Evolutionary conservation across 305 asterid species (phyloP), one percentile per base, ranked within the genome.

Genomic region (Ajuga reptans): DNA sequence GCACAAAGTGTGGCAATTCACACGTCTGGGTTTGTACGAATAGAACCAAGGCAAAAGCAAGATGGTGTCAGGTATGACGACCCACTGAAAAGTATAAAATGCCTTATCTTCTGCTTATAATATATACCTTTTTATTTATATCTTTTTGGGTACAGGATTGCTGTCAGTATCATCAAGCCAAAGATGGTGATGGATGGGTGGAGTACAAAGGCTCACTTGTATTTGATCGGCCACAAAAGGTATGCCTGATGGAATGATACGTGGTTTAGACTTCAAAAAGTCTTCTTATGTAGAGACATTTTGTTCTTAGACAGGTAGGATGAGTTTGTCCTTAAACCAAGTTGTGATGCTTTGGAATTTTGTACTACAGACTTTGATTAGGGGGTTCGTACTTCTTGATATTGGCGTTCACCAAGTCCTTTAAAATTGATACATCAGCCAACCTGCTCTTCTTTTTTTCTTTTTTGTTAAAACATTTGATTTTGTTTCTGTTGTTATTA

Each of bases 131-230:
- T 24, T 75, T 41, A 76, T 66, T 39, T 37, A 56, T 54, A 49
- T 64, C 68, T 64, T 77, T 60, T 41, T 71, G 78, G 56, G 71
- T 67, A 45, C 78, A 92, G 97, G 99, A 93, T 83, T 93, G 99
- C 83, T 86, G 96, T 83, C 96, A 90, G 79, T 89, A 93, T 82
- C 99, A 93, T 72, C 95, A 87, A 81, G 99, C 97, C 76, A 93
- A 93, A 81, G 97, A 93, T 79, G 99, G 99, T 3, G 97, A 93
- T 77, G 99, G 99, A 75, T 93, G 99, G 99, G 94, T 93, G 10
- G 99, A 93, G 77, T 83, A 89, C 80, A 91, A 73, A 83, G 96
- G 97, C 61, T 89, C 99, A 15, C 73, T 93, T 77, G 89, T 81
- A 60, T 91, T 91, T 62, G 90, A 87, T 80, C 82, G 81, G 61